phyloP scores from a whole-genome alignment of 2,329 filamentous ascomycete genomes.

The Coniochaeta sp. region DNA sequence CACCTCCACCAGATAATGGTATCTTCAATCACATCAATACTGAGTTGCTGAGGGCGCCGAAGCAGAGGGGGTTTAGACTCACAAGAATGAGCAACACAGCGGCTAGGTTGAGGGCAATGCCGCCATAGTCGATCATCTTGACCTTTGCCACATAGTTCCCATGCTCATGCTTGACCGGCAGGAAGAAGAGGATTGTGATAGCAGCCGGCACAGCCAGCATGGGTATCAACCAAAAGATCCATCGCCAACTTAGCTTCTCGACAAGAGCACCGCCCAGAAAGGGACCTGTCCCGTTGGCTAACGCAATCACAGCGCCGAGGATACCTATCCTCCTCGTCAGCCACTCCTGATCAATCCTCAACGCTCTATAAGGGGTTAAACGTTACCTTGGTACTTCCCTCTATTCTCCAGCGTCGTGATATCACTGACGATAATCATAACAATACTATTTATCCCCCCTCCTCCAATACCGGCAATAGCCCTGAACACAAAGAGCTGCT shows the following conservation, averaged over 20 bases:
- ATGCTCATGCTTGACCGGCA: conserved; percentile 15
- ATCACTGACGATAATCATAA: conserved; percentile 29
- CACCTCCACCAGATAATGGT: conserved; percentile 18
- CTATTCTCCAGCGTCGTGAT: conserved; percentile 25
- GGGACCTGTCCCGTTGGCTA: conserved; percentile 30
- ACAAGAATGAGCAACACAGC: conserved; percentile 16
- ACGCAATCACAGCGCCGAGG: conserved; percentile 18
- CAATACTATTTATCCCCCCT: conserved; percentile 24
- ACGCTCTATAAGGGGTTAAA: neutral
- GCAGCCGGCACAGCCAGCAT: conserved; percentile 13
- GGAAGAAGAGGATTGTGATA: conserved; percentile 16
- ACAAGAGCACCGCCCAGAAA: conserved; percentile 22
- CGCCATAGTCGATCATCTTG: conserved; percentile 19
- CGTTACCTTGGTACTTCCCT: conserved; percentile 21
- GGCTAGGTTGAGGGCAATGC: conserved; percentile 18
- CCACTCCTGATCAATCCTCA: neutral
- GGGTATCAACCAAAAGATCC: conserved; percentile 21
- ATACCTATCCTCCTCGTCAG: conserved; percentile 10
- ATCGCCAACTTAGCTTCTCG: conserved; percentile 20
- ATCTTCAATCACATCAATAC: conserved; percentile 6
- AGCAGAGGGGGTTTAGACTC: neutral
- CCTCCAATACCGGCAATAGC: conserved; percentile 25
- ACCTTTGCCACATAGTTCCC: conserved; percentile 17
- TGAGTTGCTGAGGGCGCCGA: neutral
- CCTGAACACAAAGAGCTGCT: conserved; percentile 26